These are phyloP conservation scores for Colletotrichum viniferum DNA, from an alignment of 2,329 filamentous ascomycete genomes.

Conservation along the genomic window DNA sequence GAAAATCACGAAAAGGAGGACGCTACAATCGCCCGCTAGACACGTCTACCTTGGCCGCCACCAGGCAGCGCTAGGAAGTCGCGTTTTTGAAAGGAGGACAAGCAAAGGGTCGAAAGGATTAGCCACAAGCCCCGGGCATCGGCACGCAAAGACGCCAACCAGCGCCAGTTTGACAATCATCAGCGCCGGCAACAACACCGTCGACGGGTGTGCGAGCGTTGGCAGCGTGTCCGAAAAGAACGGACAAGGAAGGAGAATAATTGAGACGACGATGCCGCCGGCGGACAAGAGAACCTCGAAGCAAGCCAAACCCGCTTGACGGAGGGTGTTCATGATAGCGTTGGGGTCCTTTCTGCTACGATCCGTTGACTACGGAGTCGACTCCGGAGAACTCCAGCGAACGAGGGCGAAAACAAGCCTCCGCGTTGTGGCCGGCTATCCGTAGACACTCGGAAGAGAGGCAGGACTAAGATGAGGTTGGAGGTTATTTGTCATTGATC, in stretches of 20 bases:
- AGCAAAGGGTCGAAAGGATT: not conserved
- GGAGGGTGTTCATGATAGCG: not conserved
- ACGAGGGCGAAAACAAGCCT: not conserved
- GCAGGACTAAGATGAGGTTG: not conserved
- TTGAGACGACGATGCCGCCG: not conserved
- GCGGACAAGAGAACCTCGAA: not conserved
- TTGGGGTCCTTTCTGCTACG: not conserved
- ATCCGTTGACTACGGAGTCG: not conserved
- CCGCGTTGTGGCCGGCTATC: not conserved
- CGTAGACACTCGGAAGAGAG: not conserved
- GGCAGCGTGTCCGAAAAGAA: not conserved
- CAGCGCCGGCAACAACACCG: not conserved
- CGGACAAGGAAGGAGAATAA: not conserved
- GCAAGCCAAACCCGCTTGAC: not conserved
- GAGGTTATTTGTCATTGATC: not conserved
- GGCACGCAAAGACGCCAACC: not conserved
- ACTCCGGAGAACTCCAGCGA: not conserved
- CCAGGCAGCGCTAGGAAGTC: not conserved
- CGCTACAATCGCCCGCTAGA: conserved; percentile 6
- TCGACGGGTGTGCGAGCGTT: conserved; percentile 13
- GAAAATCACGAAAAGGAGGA: not conserved
- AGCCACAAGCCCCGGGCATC: not conserved
- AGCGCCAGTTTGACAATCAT: not conserved
- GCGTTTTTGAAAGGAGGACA: not conserved
- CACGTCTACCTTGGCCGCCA: not conserved